A percentile compares a stretch with the other conserved stretches of the same genome.
phyloP scores from a whole-genome alignment of 148 eudicot genomes.

The Arctostaphylos glauca region DNA sequence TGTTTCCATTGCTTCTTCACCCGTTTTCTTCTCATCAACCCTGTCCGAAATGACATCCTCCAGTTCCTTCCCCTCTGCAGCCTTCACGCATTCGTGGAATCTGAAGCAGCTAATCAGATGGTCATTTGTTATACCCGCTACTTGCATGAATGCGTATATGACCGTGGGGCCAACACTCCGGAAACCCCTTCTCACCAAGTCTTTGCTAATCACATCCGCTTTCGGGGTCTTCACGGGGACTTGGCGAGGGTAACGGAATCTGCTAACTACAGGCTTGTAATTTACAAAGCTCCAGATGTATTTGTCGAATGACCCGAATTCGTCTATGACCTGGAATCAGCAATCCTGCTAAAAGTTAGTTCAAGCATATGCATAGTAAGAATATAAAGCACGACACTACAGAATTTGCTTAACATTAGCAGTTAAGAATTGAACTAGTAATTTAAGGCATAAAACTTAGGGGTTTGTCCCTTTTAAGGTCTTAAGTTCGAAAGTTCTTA shows the following conservation, averaged over 20 bases:
- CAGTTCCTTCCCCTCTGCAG: conserved; percentile 19
- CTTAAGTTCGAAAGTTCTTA: too few relatives aligned
- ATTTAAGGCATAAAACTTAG: too few relatives aligned
- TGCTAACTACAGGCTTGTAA: conserved; percentile 36
- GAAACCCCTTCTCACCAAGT: conserved; percentile 51
- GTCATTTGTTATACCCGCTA: conserved; percentile 59
- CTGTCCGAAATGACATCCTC: conserved; percentile 3
- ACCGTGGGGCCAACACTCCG: conserved; percentile 56
- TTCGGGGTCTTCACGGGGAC: conserved; percentile 55
- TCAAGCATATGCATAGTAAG: conserved; percentile 7
- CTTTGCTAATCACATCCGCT: conserved; percentile 57
- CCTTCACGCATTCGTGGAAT: conserved; percentile 33
- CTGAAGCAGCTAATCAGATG: conserved; percentile 53
- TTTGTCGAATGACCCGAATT: conserved; percentile 52
- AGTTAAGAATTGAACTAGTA: too few relatives aligned
- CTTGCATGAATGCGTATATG: conserved; percentile 61
- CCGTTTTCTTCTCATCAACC: conserved; percentile 14
- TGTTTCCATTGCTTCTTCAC: conserved; percentile 19
- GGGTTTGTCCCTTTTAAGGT: too few relatives aligned
- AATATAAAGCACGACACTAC: background rate
- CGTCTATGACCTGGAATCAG: conserved; percentile 42
- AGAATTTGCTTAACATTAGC: background rate
- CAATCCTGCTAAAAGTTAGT: conserved; percentile 27
- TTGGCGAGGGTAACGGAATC: conserved; percentile 41
- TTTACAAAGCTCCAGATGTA: conserved; percentile 64